Evolutionary conservation across 179 eudicot species (phyloP).

Genomic region (Gypsophila paniculata): DNA sequence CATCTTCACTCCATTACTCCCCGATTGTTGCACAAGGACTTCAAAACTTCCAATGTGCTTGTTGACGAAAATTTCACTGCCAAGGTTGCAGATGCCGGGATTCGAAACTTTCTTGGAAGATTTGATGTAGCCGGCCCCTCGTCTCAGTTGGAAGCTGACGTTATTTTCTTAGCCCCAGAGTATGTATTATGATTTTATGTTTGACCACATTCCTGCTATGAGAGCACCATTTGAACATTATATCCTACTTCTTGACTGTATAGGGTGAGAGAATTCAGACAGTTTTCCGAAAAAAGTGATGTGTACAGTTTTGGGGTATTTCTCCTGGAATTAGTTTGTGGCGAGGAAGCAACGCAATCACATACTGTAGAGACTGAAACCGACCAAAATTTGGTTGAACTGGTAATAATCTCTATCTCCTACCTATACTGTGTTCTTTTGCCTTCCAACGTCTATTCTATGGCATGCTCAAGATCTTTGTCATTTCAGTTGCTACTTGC

Average conservation of each 20-base stretch:
- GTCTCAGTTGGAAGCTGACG: slow-evolving; percentile 65
- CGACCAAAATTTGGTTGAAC: slow-evolving; percentile 61
- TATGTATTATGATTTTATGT: slow-evolving; percentile 30
- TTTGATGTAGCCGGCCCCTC: slow-evolving; percentile 73
- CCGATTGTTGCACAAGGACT: slow-evolving; percentile 86
- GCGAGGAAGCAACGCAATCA: slow-evolving; percentile 65
- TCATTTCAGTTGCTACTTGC: slow-evolving; percentile 13
- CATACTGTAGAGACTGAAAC: slow-evolving; percentile 47
- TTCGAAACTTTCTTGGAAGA: slow-evolving; percentile 77
- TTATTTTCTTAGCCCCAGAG: slow-evolving; percentile 87
- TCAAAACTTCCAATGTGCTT: slow-evolving; percentile 92
- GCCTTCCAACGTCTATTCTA: not conserved
- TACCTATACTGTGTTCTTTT: not conserved
- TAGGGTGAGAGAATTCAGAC: slow-evolving; percentile 2
- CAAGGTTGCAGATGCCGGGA: slow-evolving; percentile 94
- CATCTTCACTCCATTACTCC: slow-evolving; percentile 96
- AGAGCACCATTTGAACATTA: not conserved
- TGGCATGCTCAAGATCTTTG: slow-evolving; percentile 13
- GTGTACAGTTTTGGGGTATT: slow-evolving; percentile 9
- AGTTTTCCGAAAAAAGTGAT: slow-evolving; percentile 8
- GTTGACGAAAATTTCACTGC: slow-evolving; percentile 95
- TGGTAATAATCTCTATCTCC: slow-evolving; percentile 47
- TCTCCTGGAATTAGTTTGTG: slow-evolving; percentile 68
- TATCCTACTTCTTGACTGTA: not conserved
- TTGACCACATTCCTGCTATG: not conserved